Evolutionary conservation across 106 monocot species (phyloP), one percentile per base, ranked within the genome.

Genomic region (Acanthochlamys bracteata): DNA sequence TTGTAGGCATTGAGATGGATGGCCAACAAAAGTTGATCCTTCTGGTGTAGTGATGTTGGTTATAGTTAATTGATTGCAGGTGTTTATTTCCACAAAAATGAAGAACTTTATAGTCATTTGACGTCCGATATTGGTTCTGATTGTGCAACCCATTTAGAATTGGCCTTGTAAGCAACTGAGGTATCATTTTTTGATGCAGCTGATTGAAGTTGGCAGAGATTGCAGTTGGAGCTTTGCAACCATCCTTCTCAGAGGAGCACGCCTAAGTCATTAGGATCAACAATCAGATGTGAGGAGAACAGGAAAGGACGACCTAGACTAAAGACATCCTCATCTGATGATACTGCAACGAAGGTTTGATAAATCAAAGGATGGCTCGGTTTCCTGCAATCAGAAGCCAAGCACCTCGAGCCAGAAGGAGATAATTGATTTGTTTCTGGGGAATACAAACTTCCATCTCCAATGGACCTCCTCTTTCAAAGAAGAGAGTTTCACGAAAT

Each of bases 361-460:
- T 17, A 2, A 39, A 52, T 57, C 45, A 42, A 84, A 64, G 42
- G 46, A 42, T 16, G 7, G 22, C 24, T 22, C 24, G 1, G 16
- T 20, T 46, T 58, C 75, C 27, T 58, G 40, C 33, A 55, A 53
- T 25, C 54, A 69, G 11, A 42, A 39, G 57, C 51, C 75, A 1
- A 73, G 25, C 54, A 55, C 72, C 42, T 72, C 67, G 24, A 76
- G 60, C 56, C 72, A 71, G 27, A 75, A 79, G 39, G 74, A 79
- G 60, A 79, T 86, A 59, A 76, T 82, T 42, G 76, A 68, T 40
- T 62, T 82, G 57, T 79, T n/a, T 82, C 27, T 73, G 42, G 61
- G 79, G 82, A 64, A 86, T 82, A 79, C 86, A 79, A 39, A 40
- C 66, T 43, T 82, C 86, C 0, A 79, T 86, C 54, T 75, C 82